Evolutionary conservation across 208 protist genomes (phyloP), one percentile per base, ranked within the genome.

Genomic region (Leishmania amazonensis): DNA sequence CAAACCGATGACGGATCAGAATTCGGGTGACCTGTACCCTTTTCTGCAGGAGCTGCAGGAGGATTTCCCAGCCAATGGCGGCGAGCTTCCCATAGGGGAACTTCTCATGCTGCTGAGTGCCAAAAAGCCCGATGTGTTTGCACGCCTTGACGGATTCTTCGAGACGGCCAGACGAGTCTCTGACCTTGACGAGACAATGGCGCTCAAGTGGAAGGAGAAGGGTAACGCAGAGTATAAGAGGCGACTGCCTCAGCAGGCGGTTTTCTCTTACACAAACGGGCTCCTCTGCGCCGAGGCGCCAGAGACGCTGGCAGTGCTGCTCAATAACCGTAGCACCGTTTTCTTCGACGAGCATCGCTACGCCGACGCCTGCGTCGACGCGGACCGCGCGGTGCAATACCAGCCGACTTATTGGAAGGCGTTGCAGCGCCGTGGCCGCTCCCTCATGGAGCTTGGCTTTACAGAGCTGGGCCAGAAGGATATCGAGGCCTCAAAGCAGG

Each of bases 241-340:
- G 76, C 73, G 84, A 17, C 85, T 88, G 72, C 82, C 89, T 19
- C 78, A 90, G 42, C 87, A 93, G 71, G 84, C 87, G 21, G 76
- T 91, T 24, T 49, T 96, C 7, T 91, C 88, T 78, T 97, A 95
- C 83, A 95, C 93, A 31, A 88, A 91, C 81, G 93, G 91, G 35
- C 87, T 97, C 53, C 89, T 94, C 79, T 94, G 86, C 83, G 94
- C 94, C 47, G 85, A 89, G 83, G 79, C 75, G 15, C 88, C 89
- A 74, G 91, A 91, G 31, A 91, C 88, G n/a, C 68, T 96, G 47
- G 91, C 92, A 2, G 80, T 85, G 57, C 76, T 96, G 65, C 83
- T 96, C 21, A 94, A 95, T 85, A 95, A 96, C 82, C 91, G 94
- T 57, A 94, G 90, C 81, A 89, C 90, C 49, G 89, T 85, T 31